Evolutionary conservation across 208 protist species (phyloP).

Genomic region (Eutreptiella sp.): DNA sequence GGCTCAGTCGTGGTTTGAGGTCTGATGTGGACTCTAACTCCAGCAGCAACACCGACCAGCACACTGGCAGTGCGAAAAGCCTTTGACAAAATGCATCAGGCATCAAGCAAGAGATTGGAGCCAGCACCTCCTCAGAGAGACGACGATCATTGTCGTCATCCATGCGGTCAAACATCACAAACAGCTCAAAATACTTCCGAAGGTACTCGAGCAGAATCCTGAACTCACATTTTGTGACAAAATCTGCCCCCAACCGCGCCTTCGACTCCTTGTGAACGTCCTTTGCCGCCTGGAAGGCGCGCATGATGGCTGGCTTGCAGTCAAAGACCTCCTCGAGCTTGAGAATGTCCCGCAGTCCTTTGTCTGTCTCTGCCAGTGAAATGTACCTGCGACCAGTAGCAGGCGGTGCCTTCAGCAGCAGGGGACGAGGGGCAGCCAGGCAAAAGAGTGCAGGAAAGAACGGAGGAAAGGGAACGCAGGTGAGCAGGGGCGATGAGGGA

Average conservation of each 20-base stretch:
- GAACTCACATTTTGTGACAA: constrained; percentile 60
- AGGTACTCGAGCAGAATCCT: constrained; percentile 64
- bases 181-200: constrained; percentile 64
- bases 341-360: background rate
- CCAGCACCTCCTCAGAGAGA: constrained; percentile 32
- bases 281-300: constrained; percentile 22
- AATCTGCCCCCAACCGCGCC: constrained; percentile 25
- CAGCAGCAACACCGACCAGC: too few relatives aligned
- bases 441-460: too few relatives aligned
- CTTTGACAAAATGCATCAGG: too few relatives aligned
- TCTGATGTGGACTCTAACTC: too few relatives aligned
- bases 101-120: too few relatives aligned
- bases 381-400: too few relatives aligned
- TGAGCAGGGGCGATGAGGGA: too few relatives aligned
- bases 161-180: constrained; percentile 68
- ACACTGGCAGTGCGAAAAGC: too few relatives aligned
- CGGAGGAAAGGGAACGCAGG: too few relatives aligned
- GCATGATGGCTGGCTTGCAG: constrained; percentile 28
- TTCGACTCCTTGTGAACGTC: constrained; percentile 32
- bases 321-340: constrained; percentile 13
- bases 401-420: too few relatives aligned
- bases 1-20: too few relatives aligned
- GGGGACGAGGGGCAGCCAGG: too few relatives aligned
- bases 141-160: constrained; percentile 54
- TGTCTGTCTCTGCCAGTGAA: constrained; percentile 37